Conservation (phyloP, 768 basidiomycete species). For the Hygrocybe coccinea region DNA sequence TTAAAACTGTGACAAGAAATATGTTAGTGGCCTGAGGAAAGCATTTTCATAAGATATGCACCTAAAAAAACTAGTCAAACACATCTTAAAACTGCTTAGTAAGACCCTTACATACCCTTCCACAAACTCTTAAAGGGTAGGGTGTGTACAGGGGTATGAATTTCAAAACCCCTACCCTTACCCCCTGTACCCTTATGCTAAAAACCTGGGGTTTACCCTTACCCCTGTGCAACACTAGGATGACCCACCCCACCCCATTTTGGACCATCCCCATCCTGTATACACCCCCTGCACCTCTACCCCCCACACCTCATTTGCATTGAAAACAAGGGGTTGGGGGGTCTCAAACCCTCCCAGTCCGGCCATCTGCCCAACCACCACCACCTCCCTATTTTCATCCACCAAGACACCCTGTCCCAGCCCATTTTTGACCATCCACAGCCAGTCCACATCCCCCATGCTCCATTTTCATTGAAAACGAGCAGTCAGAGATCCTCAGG, state of each 20-base stretch:
- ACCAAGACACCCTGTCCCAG: too few species aligned
- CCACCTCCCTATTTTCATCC: too few species aligned
- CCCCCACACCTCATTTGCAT: too few species aligned
- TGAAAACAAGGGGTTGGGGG: too few species aligned
- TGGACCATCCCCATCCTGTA: not conserved
- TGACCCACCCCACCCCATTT: not conserved
- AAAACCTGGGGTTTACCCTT: not conserved
- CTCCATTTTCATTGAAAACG: too few species aligned
- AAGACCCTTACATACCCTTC: not conserved
- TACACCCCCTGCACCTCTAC: too few species aligned
- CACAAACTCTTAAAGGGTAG: not conserved
- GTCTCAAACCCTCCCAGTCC: too few species aligned
- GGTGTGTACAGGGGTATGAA: constrained; percentile 1
- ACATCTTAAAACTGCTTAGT: not conserved
- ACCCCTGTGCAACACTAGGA: not conserved
- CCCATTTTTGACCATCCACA: too few species aligned
- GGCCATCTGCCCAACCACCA: too few species aligned
- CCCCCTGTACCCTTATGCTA: constrained; percentile 1
- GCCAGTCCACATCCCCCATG: too few species aligned
- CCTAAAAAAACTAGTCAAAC: not conserved
- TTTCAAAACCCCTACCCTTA: constrained; percentile 2
- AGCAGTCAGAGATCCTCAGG: too few species aligned
- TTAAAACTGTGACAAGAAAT: not conserved
- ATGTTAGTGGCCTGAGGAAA: not conserved
- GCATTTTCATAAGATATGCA: not conserved